phyloP scores from a whole-genome alignment of 192 early-diverging fungal genomes.

The Lunasporangiospora selenospora region DNA sequence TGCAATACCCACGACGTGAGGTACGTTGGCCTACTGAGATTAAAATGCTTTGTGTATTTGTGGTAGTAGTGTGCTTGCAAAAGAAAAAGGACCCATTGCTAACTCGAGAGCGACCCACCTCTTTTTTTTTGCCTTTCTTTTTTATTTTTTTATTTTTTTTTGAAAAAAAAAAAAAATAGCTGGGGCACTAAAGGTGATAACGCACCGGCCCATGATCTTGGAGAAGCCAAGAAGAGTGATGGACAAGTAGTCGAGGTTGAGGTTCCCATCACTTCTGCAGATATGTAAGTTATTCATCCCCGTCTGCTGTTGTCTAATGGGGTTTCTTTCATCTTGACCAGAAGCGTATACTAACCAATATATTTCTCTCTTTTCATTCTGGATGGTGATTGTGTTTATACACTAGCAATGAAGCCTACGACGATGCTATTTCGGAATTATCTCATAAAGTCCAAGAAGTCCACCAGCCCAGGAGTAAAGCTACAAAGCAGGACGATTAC shows the following conservation, averaged over 20 bases:
- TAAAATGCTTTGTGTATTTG: too few relatives aligned
- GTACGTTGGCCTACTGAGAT: too few relatives aligned
- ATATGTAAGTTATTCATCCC: constrained; percentile 55
- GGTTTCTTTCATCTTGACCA: neutral
- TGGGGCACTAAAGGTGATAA: constrained; percentile 90
- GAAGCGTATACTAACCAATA: neutral
- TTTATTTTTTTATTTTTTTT: neutral
- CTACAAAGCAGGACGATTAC: constrained; percentile 74
- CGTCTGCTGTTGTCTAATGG: too few relatives aligned
- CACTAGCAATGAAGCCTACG: constrained; percentile 64
- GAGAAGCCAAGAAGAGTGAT: constrained; percentile 58
- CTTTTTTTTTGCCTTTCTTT: neutral
- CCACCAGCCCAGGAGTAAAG: constrained; percentile 48
- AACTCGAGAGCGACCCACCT: too few relatives aligned
- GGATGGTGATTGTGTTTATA: too few relatives aligned
- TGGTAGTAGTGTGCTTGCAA: too few relatives aligned
- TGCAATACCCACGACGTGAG: constrained; percentile 87
- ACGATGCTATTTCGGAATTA: constrained; percentile 51
- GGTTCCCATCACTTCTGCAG: constrained; percentile 69
- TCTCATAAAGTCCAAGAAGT: constrained; percentile 35
- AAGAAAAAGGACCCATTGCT: too few relatives aligned
- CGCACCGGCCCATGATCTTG: constrained; percentile 52
- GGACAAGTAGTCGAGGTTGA: constrained; percentile 58
- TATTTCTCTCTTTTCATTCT: neutral
- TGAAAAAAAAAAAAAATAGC: constrained; percentile 37